Evolutionary conservation across 176 grass and related monocot genomes (phyloP), one percentile per base, ranked within the genome.

Genomic region (Calamus simplicifolius): DNA sequence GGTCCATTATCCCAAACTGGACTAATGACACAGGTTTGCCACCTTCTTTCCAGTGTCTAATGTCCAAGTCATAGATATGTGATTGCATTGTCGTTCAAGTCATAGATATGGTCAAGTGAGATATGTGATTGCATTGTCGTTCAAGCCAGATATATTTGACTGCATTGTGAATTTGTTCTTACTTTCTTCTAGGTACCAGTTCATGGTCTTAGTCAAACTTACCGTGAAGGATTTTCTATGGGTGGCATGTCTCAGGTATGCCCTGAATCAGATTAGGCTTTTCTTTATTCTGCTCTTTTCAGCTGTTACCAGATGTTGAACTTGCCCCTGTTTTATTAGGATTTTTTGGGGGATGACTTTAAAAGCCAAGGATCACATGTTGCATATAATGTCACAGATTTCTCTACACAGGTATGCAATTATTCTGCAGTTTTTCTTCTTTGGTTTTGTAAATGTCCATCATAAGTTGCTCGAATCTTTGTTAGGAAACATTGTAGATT

Each of bases 171-270:
- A 21, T 43, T 43, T 43, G 35, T 43, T 7, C 50, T 29, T 29
- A 48, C 59, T 69, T 70, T 56, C 52, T 17, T 63, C 52, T 57
- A 99, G 94, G 81, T 88, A 72, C 94, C 88, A 57, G 81, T 86
- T 63, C 88, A 99, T 81, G 94, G 88, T 80, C 75, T 99, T 17
- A 98, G 94, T 72, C 94, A 98, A 85, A 85, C 88, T 75, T 93
- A 86, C 35, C 94, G 88, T 12, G 88, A 99, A 75, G 94, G 94
- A 48, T 92, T 93, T 75, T 79, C 88, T 49, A 92, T 99, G 76
- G 88, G 94, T 73, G 94, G 94, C 60, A 93, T 99, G 88, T 99
- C 94, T 65, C 94, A 99, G 85, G 94, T 99, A 88, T 66, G 19
- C 69, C 54, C 52, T 35, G 49, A 5, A 73, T 14, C 0, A 25